Percentiles rank a stretch among this genome's conserved stretches.
Conservation (phyloP, 2,329 filamentous ascomycete genomes). For the Trichoderma guizhouense region DNA sequence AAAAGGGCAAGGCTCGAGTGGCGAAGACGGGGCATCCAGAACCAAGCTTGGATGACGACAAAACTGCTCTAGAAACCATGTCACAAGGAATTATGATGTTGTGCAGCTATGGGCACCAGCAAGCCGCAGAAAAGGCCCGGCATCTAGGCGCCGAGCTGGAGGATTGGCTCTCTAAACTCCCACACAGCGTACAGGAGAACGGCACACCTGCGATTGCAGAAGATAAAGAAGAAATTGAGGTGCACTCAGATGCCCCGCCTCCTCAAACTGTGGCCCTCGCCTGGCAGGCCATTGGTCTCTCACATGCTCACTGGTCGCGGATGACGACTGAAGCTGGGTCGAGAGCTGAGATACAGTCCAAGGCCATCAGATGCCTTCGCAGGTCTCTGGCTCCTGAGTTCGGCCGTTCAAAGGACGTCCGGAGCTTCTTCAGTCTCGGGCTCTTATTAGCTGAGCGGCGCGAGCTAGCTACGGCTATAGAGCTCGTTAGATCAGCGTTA, state of each 20-base stretch:
- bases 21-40: conserved; percentile 73
- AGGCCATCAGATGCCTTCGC: conserved; percentile 72
- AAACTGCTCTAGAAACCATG: conserved; percentile 71
- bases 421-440: conserved; percentile 75
- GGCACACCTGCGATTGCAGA: conserved; percentile 31
- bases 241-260: conserved; percentile 46
- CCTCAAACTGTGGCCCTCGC: conserved; percentile 63
- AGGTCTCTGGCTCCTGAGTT: conserved; percentile 67
- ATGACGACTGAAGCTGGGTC: conserved; percentile 71
- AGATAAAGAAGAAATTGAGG: conserved; percentile 27
- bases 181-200: conserved; percentile 31
- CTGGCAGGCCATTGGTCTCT: conserved; percentile 82
- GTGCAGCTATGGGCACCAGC: conserved; percentile 73
- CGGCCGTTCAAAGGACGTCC: conserved; percentile 64
- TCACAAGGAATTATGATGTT: conserved; percentile 76
- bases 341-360: conserved; percentile 69
- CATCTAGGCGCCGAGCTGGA: conserved; percentile 69
- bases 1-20: conserved; percentile 77
- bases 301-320: conserved; percentile 82
- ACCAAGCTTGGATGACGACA: conserved; percentile 72
- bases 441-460: conserved; percentile 85
- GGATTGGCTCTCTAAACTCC: conserved; percentile 66
- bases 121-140: conserved; percentile 75
- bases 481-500: conserved; percentile 74
- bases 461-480: conserved; percentile 75